Evolutionary conservation across 352 stramenopile genomes (phyloP).

Genomic region (Blastocystis sp.): DNA sequence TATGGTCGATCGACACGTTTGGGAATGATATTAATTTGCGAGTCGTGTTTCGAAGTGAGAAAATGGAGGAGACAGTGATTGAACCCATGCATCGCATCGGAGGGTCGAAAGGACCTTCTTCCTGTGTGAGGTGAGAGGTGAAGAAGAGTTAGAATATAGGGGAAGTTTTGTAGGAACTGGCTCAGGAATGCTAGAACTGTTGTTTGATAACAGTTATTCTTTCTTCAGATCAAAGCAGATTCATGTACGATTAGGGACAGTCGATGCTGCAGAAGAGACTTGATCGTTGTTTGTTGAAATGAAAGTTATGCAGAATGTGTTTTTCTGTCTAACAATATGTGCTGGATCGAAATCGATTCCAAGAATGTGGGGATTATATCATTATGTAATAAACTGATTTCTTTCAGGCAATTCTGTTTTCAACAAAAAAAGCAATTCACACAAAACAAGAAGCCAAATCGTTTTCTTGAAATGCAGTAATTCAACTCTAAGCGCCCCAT

Average conservation of each 20-base stretch:
- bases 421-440: conserved; percentile 25
- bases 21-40: background rate
- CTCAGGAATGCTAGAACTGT: conserved; percentile 43
- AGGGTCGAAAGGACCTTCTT: background rate
- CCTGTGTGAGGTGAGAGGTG: background rate
- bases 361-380: no score
- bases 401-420: background rate
- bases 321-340: no score
- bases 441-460: conserved; percentile 49
- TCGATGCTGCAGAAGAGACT: background rate
- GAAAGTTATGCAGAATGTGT: no score
- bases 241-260: conserved; percentile 8
- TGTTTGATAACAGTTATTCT: conserved; percentile 32
- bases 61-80: conserved; percentile 24
- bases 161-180: background rate
- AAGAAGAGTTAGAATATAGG: background rate
- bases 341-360: background rate
- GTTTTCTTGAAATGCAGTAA: conserved; percentile 3
- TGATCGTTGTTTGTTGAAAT: no score
- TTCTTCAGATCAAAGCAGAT: conserved; percentile 12
- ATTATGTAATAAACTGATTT: no score
- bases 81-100: conserved; percentile 10
- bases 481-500: conserved; percentile 42
- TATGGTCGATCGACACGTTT: background rate
- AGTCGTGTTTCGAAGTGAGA: background rate